These are phyloP conservation scores for Inosperma sp. DNA, from an alignment of 768 basidiomycete genomes.

Conservation along the genomic window DNA sequence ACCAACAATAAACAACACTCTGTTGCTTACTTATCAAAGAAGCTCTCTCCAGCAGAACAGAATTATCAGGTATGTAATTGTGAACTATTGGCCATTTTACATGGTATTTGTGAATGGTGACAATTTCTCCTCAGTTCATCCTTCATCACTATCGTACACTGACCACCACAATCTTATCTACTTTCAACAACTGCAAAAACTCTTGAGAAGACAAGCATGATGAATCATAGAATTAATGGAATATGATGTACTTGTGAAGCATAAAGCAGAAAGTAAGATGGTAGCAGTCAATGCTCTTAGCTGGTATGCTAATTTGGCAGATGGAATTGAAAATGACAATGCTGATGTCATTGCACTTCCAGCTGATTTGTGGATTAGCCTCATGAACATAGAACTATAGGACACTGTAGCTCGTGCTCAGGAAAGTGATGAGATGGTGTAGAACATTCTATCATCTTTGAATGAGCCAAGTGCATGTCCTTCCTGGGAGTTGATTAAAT, in stretches of 20 bases:
- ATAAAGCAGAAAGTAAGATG: no score
- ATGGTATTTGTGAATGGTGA: no score
- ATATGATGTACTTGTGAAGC: neutral
- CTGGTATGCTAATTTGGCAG: neutral
- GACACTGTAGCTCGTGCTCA: neutral
- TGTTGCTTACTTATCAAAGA: no score
- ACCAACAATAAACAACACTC: neutral
- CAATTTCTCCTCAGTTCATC: constrained; percentile 22
- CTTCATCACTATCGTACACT: constrained; percentile 13
- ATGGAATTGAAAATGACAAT: neutral
- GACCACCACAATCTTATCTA: no score
- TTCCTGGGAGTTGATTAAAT: no score
- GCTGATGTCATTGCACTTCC: neutral
- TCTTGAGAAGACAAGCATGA: neutral
- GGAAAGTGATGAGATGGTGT: neutral
- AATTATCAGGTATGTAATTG: constrained; percentile 34
- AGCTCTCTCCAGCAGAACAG: constrained; percentile 23
- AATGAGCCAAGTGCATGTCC: no score
- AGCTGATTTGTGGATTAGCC: neutral
- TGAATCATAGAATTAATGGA: neutral
- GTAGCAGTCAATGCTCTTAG: no score
- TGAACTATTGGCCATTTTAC: constrained; percentile 38
- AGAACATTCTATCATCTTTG: no score
- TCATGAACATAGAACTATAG: neutral
- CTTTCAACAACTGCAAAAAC: neutral